Conservation (phyloP, 176 grass and related monocot genomes). For the Otatea glauca region DNA sequence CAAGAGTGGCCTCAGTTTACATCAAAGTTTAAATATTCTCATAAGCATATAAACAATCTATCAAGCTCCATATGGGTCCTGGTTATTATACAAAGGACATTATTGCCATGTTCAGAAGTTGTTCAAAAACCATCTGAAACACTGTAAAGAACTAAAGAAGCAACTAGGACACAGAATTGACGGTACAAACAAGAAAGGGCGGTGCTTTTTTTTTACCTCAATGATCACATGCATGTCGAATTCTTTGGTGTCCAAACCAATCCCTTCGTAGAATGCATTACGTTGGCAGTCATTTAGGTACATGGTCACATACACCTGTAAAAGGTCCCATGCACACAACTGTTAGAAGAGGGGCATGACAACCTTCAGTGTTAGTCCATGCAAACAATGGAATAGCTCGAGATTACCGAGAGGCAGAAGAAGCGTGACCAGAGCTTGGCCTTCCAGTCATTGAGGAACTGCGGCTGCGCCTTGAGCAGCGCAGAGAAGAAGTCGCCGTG, state of each 20-base stretch:
- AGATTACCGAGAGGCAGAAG: slow-evolving; percentile 95
- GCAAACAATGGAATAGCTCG: slow-evolving; percentile 18
- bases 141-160: slow-evolving; percentile 22
- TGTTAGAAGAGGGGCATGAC: slow-evolving; percentile 6
- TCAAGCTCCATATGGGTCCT: background rate
- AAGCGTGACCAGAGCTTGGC: slow-evolving; percentile 96
- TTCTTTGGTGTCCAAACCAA: slow-evolving; percentile 92
- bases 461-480: slow-evolving; percentile 84
- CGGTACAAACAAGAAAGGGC: slow-evolving; percentile 1
- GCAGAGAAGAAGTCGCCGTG: slow-evolving; percentile 97
- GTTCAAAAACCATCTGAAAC: background rate
- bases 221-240: slow-evolving; percentile 99
- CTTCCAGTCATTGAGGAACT: slow-evolving; percentile 99
- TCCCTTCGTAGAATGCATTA: slow-evolving; percentile 84
- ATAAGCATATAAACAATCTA: slow-evolving; percentile 3
- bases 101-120: slow-evolving; percentile 26
- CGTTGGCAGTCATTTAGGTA: slow-evolving; percentile 97
- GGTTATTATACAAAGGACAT: slow-evolving; percentile 14
- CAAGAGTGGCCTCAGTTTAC: background rate
- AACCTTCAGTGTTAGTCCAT: slow-evolving; percentile 1
- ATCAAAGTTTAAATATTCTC: slow-evolving; percentile 4
- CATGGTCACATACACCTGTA: slow-evolving; percentile 98
- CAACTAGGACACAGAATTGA: background rate
- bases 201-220: slow-evolving; percentile 60
- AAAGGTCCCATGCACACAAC: background rate